Base-by-base conservation (phyloP, 192 early-diverging fungal genomes). In the Backusella morwellensis region DNA sequence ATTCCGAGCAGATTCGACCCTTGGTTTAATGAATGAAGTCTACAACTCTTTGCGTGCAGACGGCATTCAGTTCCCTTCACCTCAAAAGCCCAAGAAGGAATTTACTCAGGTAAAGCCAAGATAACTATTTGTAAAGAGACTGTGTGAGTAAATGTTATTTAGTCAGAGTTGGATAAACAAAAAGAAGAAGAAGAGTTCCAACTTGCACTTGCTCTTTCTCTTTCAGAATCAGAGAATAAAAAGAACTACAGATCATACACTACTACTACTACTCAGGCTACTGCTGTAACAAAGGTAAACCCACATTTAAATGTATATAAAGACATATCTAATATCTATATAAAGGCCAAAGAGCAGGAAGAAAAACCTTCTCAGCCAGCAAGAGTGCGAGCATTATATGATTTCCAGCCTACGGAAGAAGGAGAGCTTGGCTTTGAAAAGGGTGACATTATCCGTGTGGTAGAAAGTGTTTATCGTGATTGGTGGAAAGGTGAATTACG, bases 401-500 rank as follows among this genome's bases (percentile, higher is more conserved):
- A 99, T 78, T 99, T 98, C 81, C 82, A 88, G 50, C 93, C 95
- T 8, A 92, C 93, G 1, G 96, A 98, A 77, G 85, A 89, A 42
- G 96, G 96, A 50, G 98, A 99, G 81, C 90, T 99, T 26, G 92
- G 92, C 9, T 94, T 99, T 72, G 87, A 87, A 52, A 90, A 92
- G 56, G 95, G 94, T 70, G 97, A 98, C 68, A 88, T 99, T 47
- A 89, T 98, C 72, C 87, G 90, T 9, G 98, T 99, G 26, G 78
- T 95, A 76, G 97, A 98, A 78, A 93, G 91, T 73, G 94, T 96
- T 12, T 99, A 96, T 86, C 91, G 95, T 74, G 98, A 99, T 82
- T 99, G 98, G 98, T 99, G 97, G 97, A 94, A 95, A 76, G 98
- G 97, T 21, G 91, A 94, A 81, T 83, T 93, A 23, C 87, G 87